Evolutionary conservation across 371 early-diverging fungal genomes (phyloP), one percentile per base, ranked within the genome.

Genomic region (Mucor piriformis): DNA sequence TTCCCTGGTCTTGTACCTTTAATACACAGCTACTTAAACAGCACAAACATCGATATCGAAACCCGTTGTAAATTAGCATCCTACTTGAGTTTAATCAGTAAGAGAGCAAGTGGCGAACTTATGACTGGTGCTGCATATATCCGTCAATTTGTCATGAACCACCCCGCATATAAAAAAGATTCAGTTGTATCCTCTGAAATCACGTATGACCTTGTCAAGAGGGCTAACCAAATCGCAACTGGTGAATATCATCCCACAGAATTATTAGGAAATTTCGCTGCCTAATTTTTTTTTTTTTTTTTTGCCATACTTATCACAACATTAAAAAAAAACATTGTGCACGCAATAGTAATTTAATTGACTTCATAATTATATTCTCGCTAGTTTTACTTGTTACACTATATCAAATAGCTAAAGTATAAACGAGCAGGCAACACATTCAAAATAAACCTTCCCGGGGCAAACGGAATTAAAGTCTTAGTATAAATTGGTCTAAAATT

Each of bases 41-140:
- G 91, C 25, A 76, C 88, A 24, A 80, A 84, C 53, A 76, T 90
- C 34, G 87, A 87, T 48, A 81, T 86, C 29, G 81, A 83, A 54
- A 89, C 87, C 13, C 85, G 89, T 13, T 76, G 83, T 59, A 74
- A 79, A 57, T 81, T 98, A 21, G 73, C 86, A 42, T 69, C 69
- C 23, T 97, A 99, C 66, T 59, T 98, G 43, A 84, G 85, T 50
- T 84, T 99, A 55, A 86, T 99, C 40, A 82, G 85, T 42, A 82
- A 86, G 40, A 87, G 92, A 50, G 95, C 97, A 2, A 85, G 88
- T 53, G 97, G 84, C 1, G 74, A 79, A 23, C 67, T 95, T 18
- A 86, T 91, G 81, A 98, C 98, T 0, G 86, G 87, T 3, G 98
- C 98, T 7, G 83, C 89, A 6, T 99, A 93, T 88, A 88, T 96